A percentile compares a stretch with the other conserved stretches of the same genome.
These are phyloP conservation scores for Heracleum sosnowskyi DNA, from an alignment of 129 eudicot species.

Conservation along the genomic window DNA sequence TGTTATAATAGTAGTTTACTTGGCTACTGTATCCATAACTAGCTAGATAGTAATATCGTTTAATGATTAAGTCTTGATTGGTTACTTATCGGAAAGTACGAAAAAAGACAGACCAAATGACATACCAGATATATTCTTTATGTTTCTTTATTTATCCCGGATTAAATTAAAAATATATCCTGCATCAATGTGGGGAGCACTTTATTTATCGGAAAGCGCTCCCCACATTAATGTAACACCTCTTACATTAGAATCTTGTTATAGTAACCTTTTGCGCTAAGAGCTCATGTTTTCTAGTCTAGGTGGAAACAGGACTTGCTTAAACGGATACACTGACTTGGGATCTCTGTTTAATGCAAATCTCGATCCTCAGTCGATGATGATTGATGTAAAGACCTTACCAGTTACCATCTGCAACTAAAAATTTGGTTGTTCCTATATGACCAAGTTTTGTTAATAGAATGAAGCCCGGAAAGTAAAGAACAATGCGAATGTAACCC, in stretches of 20 bases:
- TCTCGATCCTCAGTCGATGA: too few relatives aligned
- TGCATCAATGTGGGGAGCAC: too few relatives aligned
- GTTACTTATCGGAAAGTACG: background rate
- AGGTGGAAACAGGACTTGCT: background rate
- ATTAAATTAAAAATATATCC: background rate
- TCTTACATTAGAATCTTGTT: background rate
- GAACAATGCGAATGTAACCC: background rate
- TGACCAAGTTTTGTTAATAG: too few relatives aligned
- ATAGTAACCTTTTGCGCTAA: too few relatives aligned
- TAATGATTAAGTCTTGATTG: background rate
- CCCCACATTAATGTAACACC: background rate
- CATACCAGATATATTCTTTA: background rate
- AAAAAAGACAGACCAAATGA: background rate
- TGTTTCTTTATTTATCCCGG: background rate
- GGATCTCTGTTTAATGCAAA: background rate
- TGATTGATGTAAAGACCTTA: too few relatives aligned
- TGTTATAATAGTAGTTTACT: background rate
- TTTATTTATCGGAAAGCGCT: too few relatives aligned
- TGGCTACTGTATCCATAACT: background rate
- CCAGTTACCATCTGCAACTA: too few relatives aligned
- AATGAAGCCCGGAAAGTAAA: background rate
- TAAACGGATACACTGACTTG: background rate
- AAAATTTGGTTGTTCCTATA: too few relatives aligned
- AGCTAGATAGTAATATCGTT: background rate
- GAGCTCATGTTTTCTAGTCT: too few relatives aligned